A percentile compares a stretch with the other conserved stretches of the same genome.
phyloP scores from a whole-genome alignment of 2,329 filamentous ascomycete species.

The Fusarium agapanthi region DNA sequence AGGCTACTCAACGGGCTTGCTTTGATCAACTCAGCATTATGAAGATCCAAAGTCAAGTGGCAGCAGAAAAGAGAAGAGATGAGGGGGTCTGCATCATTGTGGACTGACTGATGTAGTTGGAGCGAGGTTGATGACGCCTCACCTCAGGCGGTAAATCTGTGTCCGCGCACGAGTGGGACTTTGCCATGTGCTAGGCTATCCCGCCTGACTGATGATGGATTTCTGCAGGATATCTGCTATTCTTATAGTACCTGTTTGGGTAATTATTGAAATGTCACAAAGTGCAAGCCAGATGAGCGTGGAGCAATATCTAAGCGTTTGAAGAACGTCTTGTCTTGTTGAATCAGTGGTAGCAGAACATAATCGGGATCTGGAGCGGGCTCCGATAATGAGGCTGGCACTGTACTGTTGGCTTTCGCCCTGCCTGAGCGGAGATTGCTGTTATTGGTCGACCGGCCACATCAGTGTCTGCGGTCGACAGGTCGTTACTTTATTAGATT shows the following conservation, averaged over 20 bases:
- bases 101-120: conserved; percentile 42
- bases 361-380: not conserved
- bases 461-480: not conserved
- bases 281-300: not conserved
- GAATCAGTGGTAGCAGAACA: not conserved
- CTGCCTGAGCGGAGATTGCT: not conserved
- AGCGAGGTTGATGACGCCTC: conserved; percentile 41
- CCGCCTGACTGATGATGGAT: conserved; percentile 1
- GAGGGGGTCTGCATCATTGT: conserved; percentile 41
- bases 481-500: not conserved
- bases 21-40: not conserved
- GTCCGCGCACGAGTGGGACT: conserved; percentile 29
- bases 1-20: not conserved
- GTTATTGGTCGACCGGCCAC: not conserved
- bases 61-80: not conserved
- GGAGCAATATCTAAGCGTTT: not conserved
- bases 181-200: conserved; percentile 24
- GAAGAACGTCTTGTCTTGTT: not conserved
- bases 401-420: not conserved
- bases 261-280: not conserved
- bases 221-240: not conserved
- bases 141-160: conserved; percentile 30
- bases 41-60: not conserved
- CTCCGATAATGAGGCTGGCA: conserved; percentile 6
- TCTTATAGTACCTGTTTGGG: not conserved